Evolutionary conservation across 1,139 yeast genomes (phyloP).

Genomic region (Saccharomyces hybrid): DNA sequence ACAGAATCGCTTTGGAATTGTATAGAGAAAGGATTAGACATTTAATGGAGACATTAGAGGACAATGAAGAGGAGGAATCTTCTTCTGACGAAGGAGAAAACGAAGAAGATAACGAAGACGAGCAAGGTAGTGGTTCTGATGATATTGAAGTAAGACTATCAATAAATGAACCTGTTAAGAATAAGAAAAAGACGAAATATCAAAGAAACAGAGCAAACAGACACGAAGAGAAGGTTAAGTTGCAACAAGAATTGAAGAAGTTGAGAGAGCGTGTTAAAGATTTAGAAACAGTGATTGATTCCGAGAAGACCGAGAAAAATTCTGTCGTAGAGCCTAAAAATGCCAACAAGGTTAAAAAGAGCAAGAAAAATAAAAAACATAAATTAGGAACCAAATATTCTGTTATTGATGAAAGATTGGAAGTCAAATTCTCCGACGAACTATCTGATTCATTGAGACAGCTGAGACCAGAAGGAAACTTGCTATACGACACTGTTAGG

Average conservation of each 20-base stretch:
- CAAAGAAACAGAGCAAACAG: constrained; percentile 67
- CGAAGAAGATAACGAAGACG: constrained; percentile 33
- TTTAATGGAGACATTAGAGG: constrained; percentile 54
- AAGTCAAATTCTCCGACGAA: constrained; percentile 84
- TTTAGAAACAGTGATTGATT: constrained; percentile 40
- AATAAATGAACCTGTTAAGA: constrained; percentile 59
- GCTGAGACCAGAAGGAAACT: constrained; percentile 84
- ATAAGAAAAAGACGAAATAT: constrained; percentile 67
- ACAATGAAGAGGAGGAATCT: constrained; percentile 43
- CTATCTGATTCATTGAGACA: constrained; percentile 76
- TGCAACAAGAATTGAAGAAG: constrained; percentile 51
- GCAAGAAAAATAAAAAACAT: constrained; percentile 32
- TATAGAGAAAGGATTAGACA: constrained; percentile 58
- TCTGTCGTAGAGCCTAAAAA: constrained; percentile 26
- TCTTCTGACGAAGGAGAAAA: constrained; percentile 40
- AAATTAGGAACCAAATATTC: constrained; percentile 48
- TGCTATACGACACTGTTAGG: constrained; percentile 74
- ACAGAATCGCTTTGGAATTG: constrained; percentile 50
- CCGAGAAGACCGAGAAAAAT: constrained; percentile 42
- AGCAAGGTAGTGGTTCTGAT: constrained; percentile 2
- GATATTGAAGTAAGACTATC: constrained; percentile 43
- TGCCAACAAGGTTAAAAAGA: constrained; percentile 22
- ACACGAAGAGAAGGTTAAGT: constrained; percentile 51
- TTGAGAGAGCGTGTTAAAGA: constrained; percentile 51
- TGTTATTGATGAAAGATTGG: constrained; percentile 58